Base-by-base conservation (phyloP, 495 filamentous ascomycete genomes). In the Clohesyomyces aquaticus region DNA sequence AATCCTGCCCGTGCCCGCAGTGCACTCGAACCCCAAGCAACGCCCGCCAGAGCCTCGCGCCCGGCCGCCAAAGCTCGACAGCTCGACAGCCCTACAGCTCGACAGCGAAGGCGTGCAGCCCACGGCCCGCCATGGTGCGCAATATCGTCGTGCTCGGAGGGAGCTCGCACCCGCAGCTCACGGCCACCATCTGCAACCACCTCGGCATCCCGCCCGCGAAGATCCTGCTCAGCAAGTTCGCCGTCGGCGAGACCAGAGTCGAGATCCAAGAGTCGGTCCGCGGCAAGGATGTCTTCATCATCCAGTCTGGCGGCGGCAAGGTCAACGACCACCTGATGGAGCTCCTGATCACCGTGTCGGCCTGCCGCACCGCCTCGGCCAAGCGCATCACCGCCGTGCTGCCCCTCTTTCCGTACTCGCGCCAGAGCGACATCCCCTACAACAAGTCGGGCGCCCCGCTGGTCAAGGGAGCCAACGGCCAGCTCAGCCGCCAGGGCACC, bases 271-370 rank as follows among this genome's bases (percentile, higher is more conserved):
- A 98, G 78, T 95, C 90, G 22, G 93, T 98, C 42, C 90, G 94
- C 68, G 95, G 88, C 59, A 98, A 98, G 75, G 94, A 98, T 82
- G 93, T 98, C 71, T 96, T 95, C 77, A 95, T 97, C 74, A 89
- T 98, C 67, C 92, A 98, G 75, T 90, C 88, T 51, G 91, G 92
- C 54, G 85, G 87, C 59, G 90, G 90, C 49, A 92, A 88, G 65
- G 91, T 98, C 77, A 98, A 98, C 71, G 94, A 98, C 74, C 87
- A 96, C 75, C 81, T 98, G 48, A 87, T 98, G 79, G 94, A 98
- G 67, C 85, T 98, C 35, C 88, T 96, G 72, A 96, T 98, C 77
- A 96, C 83, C 57, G 93, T 98, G 67, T 95, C 91, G 19, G 94
- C 94, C 64, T 98, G 95, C 83, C 96, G 97, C 78, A 97, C 91